A percentile compares a stretch with the other conserved stretches of the same genome.
Evolutionary conservation across 108 stramenopile genomes (phyloP).

Genomic region (Nitzschia palea): DNA sequence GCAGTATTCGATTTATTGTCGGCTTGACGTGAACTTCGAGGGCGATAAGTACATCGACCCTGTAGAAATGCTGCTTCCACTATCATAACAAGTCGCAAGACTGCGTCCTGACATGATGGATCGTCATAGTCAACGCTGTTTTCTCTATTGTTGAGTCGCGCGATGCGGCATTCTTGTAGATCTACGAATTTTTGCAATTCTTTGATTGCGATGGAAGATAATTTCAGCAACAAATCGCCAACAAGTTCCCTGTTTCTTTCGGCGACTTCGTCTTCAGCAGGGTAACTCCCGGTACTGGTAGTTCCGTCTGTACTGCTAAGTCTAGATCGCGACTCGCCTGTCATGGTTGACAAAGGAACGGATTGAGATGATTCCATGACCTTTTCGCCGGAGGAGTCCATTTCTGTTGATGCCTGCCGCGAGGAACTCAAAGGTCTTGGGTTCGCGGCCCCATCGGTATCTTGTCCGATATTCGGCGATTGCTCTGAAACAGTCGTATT

Average conservation of each 20-base stretch:
- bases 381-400: too few species aligned
- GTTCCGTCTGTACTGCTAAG: too few species aligned
- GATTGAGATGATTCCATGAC: too few species aligned
- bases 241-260: neutral
- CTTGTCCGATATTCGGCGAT: too few species aligned
- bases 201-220: slow-evolving; percentile 58
- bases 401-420: too few species aligned
- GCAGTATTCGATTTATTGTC: neutral
- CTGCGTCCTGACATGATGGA: slow-evolving; percentile 52
- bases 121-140: slow-evolving; percentile 65
- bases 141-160: slow-evolving; percentile 40
- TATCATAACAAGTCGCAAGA: slow-evolving; percentile 69
- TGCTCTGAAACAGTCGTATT: too few species aligned
- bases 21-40: neutral
- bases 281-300: too few species aligned
- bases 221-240: slow-evolving; percentile 43
- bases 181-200: slow-evolving; percentile 59
- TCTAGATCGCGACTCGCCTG: too few species aligned
- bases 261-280: slow-evolving; percentile 12
- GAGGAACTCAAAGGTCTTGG: too few species aligned
- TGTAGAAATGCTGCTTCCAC: slow-evolving; percentile 72
- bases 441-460: too few species aligned
- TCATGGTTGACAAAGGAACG: too few species aligned
- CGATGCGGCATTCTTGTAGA: slow-evolving; percentile 56
- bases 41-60: slow-evolving; percentile 58